Evolutionary conservation across 495 filamentous ascomycete species (phyloP), one percentile per base, ranked within the genome.

Genomic region (Penicillium manginii): DNA sequence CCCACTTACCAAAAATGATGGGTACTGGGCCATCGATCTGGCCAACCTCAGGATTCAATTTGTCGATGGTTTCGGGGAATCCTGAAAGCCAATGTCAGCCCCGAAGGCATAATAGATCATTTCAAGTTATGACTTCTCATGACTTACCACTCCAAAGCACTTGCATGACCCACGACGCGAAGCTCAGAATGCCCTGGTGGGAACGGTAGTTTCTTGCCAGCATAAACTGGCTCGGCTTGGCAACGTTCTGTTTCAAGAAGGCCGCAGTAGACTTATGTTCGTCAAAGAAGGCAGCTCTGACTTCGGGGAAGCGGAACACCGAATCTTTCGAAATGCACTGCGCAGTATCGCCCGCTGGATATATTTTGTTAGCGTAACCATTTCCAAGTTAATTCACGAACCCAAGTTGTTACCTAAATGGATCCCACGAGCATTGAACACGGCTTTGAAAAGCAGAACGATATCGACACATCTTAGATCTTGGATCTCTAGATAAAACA

Each of bases 261-360:
- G 33, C 19, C 15, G 53, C 55, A 21, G 45, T 51, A 15, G 23
- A 33, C 1, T 61, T 54, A 51, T 76, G 78, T 18, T 68, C 65
- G 7, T 75, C 53, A 35, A 65, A 73, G 33, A 80, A 67, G 15
- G 78, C 59, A 2, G 64, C 63, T 59, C 78, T 80, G 12, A 77
- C 62, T 57, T 77, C 75, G 2, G 63, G 54, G 42, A 80, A 80
- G 1, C 76, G 71, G 26, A 79, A 80, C 1, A 65, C 73, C 0
- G 74, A 71, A 17, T 80, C 77, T 29, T 76, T 71, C 2, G 78
- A 78, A 26, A 80, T 79, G 12, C 71, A 72, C 59, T 80, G 77
- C 0, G 77, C 77, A 0, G 75, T 79, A 48, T 80, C 77, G 1
- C 77, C 77, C 4, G 78, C 73, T 75, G n/a, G n/a, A 12, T 21